Conservation (phyloP, 345 rosid species). For the Microthlaspi erraticum region DNA sequence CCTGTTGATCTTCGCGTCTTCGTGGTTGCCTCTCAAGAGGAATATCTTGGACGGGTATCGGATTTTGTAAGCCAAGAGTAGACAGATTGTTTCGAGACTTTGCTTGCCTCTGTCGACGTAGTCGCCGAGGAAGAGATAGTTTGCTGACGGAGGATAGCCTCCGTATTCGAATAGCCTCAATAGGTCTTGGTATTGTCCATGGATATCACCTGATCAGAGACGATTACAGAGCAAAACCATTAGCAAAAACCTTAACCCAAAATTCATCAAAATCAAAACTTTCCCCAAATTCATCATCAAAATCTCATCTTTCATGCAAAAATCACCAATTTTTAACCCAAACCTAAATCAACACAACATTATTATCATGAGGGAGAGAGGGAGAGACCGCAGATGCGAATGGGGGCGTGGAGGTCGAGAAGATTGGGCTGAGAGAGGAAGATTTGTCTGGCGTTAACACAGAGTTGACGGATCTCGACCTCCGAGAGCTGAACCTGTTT, state of each 20-base stretch:
- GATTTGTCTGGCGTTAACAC: constrained; percentile 92
- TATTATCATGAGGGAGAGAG: constrained; percentile 5
- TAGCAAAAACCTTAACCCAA: neutral
- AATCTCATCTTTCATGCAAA: constrained; percentile 16
- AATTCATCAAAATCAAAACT: constrained; percentile 31
- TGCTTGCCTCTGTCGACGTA: constrained; percentile 98
- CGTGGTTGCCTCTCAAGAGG: constrained; percentile 97
- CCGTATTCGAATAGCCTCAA: constrained; percentile 82
- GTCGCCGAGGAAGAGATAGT: constrained; percentile 94
- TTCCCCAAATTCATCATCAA: neutral
- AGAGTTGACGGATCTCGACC: constrained; percentile 97
- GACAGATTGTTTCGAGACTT: constrained; percentile 95
- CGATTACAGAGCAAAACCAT: neutral
- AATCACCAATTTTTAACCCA: neutral
- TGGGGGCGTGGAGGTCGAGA: constrained; percentile 80
- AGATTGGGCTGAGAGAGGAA: constrained; percentile 87
- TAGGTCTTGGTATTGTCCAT: constrained; percentile 96
- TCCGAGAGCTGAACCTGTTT: constrained; percentile 97
- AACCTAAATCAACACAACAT: constrained; percentile 18
- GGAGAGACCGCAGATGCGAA: constrained; percentile 83
- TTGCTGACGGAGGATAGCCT: constrained; percentile 89
- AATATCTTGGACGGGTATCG: constrained; percentile 71
- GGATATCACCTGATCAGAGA: constrained; percentile 72
- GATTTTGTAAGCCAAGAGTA: constrained; percentile 93
- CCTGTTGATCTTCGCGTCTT: constrained; percentile 95